These are phyloP conservation scores for Euphorbia tirucalli DNA, from an alignment of 345 rosid species.

Conservation along the genomic window DNA sequence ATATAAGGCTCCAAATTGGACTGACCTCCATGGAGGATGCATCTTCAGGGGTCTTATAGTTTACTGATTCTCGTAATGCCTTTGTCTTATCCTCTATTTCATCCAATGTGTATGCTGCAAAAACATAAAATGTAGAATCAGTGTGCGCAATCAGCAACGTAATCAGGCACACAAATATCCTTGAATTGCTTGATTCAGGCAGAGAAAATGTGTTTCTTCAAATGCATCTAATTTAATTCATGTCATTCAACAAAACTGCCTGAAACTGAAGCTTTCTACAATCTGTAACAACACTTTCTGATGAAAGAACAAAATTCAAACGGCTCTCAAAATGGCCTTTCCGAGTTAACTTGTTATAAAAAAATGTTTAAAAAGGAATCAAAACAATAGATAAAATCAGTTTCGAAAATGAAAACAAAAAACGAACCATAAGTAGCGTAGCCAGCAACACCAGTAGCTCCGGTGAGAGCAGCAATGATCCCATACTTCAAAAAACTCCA, in stretches of 20 bases:
- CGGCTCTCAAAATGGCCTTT: not conserved
- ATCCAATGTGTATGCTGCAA: constrained; percentile 64
- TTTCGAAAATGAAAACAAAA: not conserved
- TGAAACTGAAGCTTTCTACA: not conserved
- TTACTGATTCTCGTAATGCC: constrained; percentile 56
- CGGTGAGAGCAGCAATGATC: constrained; percentile 50
- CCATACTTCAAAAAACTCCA: constrained; percentile 58
- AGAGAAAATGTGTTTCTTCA: not conserved
- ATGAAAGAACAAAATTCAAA: not conserved
- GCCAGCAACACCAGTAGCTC: constrained; percentile 53
- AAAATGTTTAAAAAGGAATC: not conserved
- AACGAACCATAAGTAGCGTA: constrained; percentile 64
- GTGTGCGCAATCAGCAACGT: not conserved
- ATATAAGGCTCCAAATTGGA: not conserved
- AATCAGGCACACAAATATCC: not conserved
- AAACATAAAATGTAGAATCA: not conserved
- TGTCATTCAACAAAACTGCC: not conserved
- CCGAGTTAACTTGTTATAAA: too few relatives aligned
- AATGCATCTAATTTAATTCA: not conserved
- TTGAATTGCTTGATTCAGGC: not conserved
- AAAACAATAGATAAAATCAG: not conserved
- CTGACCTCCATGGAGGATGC: constrained; percentile 59
- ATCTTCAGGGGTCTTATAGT: constrained; percentile 29
- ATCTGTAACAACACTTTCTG: not conserved
- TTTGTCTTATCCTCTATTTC: constrained; percentile 71